Base-by-base conservation (phyloP, 1,139 yeast species). In the Scheffersomyces lignicola region DNA sequence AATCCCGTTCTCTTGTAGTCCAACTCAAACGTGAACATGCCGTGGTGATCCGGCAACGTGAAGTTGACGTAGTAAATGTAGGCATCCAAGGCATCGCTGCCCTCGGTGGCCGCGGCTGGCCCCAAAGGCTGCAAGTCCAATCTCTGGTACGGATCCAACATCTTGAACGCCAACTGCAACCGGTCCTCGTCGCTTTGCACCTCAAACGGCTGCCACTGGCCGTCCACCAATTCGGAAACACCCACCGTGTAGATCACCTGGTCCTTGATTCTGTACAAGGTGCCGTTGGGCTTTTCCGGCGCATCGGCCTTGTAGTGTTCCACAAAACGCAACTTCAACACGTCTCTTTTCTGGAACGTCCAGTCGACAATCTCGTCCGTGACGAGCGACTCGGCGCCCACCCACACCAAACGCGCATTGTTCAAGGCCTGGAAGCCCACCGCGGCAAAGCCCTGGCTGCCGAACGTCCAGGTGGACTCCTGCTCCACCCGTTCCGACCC, bases 121-220 rank as follows among this genome's bases (percentile, higher is more conserved):
- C 76, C 76, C 36, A 64, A 57, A 14, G 74, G 66, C 24, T 56
- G 44, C 54, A 84, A 62, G 45, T 73, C 80, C 38, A 90, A 57
- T 54, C 98, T 80, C 57, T 89, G 89, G 67, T 90, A 92, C 33
- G 99, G 98, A 58, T 92, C 97, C 48, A 94, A 77, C 94, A 94
- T 83, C 51, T 78, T 80, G 58, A 90, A 80, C 47, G 89, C 89
- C 42, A 94, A 66, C 64, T 94, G 98, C 34, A 89, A 62, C 42
- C 80, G 83, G 39, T 69, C 68, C 31, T 73, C 76, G 6, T 65
- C 62, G 7, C 74, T 58, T 21, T 56, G 47, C 25, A 62, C 60
- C 29, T 52, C 54, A 54, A 59, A 89, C 18, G 96, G 95, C 18
- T 60, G 69, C 96, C 96, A 92, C 39, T 65, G 49, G 15, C 76